Conservation (phyloP, 805 yeast species). For the Dipodascus geniculatus region DNA sequence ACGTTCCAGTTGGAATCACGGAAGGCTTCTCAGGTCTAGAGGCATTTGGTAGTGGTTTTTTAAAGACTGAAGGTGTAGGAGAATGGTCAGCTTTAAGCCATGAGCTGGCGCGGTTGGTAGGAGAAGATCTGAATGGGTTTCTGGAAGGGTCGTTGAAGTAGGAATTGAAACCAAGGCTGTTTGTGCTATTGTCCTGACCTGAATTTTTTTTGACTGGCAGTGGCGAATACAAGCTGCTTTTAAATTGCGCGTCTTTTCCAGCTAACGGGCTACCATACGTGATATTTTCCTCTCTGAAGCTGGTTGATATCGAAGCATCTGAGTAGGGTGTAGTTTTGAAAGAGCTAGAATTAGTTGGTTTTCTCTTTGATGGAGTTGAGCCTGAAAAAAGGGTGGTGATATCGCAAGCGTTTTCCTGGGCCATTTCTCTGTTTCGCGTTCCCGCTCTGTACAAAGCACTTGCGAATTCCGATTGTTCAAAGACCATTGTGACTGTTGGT, state of each 20-base stretch:
- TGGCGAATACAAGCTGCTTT: background rate
- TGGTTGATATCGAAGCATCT: background rate
- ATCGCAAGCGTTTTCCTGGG: background rate
- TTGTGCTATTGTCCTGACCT: no score
- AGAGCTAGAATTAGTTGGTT: background rate
- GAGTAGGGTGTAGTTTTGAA: constrained; percentile 2
- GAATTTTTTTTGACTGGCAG: background rate
- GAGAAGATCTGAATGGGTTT: no score
- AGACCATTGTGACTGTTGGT: constrained; percentile 8
- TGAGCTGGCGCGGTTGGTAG: background rate
- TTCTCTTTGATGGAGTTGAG: background rate
- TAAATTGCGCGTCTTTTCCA: background rate
- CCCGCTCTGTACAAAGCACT: constrained; percentile 13
- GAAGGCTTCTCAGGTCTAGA: background rate
- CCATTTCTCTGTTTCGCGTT: constrained; percentile 7
- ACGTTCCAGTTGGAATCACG: constrained; percentile 15
- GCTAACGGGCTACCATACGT: background rate
- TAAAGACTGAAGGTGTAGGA: background rate
- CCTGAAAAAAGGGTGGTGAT: background rate
- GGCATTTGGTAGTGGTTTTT: background rate
- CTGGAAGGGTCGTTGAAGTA: constrained; percentile 19
- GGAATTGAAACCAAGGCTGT: constrained; percentile 18
- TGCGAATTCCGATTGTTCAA: constrained; percentile 13
- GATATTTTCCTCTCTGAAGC: background rate
- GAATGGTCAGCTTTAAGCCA: background rate